Evolutionary conservation across 805 yeast genomes (phyloP).

Genomic region (Nakazawaea wyomingensis): DNA sequence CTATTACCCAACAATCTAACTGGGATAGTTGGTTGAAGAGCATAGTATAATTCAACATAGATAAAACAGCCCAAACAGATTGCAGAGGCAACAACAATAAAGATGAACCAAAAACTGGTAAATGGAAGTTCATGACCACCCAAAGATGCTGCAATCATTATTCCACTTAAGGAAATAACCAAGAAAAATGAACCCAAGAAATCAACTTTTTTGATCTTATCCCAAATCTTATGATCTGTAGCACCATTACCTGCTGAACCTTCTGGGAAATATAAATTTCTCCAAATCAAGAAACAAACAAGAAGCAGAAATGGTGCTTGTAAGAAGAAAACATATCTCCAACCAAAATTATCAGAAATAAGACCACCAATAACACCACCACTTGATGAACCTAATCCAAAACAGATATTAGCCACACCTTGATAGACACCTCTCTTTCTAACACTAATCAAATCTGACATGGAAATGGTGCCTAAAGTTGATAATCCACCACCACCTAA

Average conservation of each 20-base stretch:
- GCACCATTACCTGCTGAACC: constrained; percentile 52
- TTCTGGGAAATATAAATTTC: constrained; percentile 32
- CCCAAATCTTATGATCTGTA: constrained; percentile 35
- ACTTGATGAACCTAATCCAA: constrained; percentile 68
- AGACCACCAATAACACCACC: constrained; percentile 67
- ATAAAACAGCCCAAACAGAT: constrained; percentile 36
- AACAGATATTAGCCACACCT: constrained; percentile 73
- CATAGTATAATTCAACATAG: constrained; percentile 44
- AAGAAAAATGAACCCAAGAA: constrained; percentile 59
- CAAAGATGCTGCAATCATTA: constrained; percentile 61
- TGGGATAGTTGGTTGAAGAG: constrained; percentile 66
- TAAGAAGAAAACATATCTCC: constrained; percentile 58
- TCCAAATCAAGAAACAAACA: constrained; percentile 34
- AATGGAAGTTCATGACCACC: constrained; percentile 55
- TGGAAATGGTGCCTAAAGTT: constrained; percentile 67
- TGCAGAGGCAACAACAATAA: constrained; percentile 28
- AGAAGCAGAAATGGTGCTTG: constrained; percentile 48
- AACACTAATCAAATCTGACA: constrained; percentile 72
- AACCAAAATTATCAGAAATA: constrained; percentile 47
- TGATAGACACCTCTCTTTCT: constrained; percentile 78
- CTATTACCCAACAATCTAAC: constrained; percentile 49
- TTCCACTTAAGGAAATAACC: constrained; percentile 50
- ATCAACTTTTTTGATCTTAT: constrained; percentile 56
- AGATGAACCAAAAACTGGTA: constrained; percentile 35
- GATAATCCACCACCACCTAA: constrained; percentile 87